Base-by-base conservation (phyloP, 1,284 basidiomycete genomes). In the Sutorius eximius region DNA sequence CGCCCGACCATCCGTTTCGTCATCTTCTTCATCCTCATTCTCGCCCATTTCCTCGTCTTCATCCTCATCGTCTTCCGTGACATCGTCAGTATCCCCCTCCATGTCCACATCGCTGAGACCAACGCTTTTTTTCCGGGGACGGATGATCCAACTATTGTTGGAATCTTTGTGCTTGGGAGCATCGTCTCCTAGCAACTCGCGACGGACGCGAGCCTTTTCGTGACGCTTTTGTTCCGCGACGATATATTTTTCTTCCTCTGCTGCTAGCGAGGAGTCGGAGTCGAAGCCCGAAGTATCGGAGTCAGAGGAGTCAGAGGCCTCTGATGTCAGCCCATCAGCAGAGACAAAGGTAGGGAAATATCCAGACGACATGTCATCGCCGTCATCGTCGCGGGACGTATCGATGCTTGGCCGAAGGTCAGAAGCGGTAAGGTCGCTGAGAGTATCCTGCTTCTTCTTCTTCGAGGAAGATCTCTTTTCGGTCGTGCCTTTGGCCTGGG, bases 291-390 rank as follows among this genome's bases (percentile, higher is more conserved):
- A 77, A 22, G 73, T 63, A 32, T 63, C 69, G 3, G 70, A 62
- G 46, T 65, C 72, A 27, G 74, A 74, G 13, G 72, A 76, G n/a
- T 73, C 71, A 10, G 76, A 75, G 3, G 75, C 75, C 27, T 75
- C 75, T 15, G 75, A 75, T 18, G 77, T 81, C 36, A 82, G 61
- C 4, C 75, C 82, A 36, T 83, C 82, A 22, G 86, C 85, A 24
- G 82, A 80, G 27, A 89, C 73, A 65, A 89, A 88, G 27, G 84
- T 88, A n/a, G 86, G 86, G 65, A 86, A 84, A 30, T 69, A 74
- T 38, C 65, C 70, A 1, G 73, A 75, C 15, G 69, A 70, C 12
- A 52, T 63, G 58, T 75, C 77, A 49, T 74, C 71, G 48, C 74
- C 72, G 36, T 67, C 66, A 54, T 66, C 65, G 51, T 67, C 62